Conservation (phyloP, 805 yeast species). For the Hanseniaspora lachancei region DNA sequence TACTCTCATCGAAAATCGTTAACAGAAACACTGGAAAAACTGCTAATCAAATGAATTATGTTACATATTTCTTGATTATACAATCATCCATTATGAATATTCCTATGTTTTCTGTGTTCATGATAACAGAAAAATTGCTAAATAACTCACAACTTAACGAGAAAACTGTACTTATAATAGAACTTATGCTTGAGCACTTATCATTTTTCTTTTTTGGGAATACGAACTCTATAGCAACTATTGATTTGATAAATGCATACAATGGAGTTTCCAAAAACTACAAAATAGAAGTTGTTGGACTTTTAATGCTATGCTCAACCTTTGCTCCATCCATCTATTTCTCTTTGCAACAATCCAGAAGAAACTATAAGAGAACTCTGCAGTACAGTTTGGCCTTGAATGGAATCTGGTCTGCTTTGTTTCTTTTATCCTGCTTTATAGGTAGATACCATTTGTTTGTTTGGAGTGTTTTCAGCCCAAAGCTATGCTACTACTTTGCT, state of each 20-base stretch:
- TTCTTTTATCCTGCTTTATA: constrained; percentile 55
- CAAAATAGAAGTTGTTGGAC: constrained; percentile 56
- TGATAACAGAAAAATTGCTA: constrained; percentile 16
- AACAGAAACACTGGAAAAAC: not conserved
- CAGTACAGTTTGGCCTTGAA: constrained; percentile 37
- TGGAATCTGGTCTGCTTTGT: constrained; percentile 42
- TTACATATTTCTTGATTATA: constrained; percentile 34
- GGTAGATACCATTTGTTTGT: constrained; percentile 79
- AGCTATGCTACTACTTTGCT: constrained; percentile 60
- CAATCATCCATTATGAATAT: constrained; percentile 38
- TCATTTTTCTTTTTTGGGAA: constrained; percentile 80
- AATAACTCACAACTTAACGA: not conserved
- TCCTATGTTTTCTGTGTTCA: constrained; percentile 36
- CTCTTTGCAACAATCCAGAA: constrained; percentile 33
- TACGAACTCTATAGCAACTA: constrained; percentile 82
- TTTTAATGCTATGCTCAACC: constrained; percentile 68
- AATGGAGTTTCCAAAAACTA: constrained; percentile 65
- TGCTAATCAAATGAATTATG: constrained; percentile 13
- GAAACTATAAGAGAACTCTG: constrained; percentile 14
- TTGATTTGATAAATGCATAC: constrained; percentile 83
- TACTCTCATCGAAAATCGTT: not conserved
- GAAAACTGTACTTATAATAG: constrained; percentile 14
- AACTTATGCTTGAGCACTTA: constrained; percentile 47
- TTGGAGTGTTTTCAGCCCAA: constrained; percentile 97
- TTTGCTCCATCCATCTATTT: constrained; percentile 79